Evolutionary conservation across 495 filamentous ascomycete species (phyloP), one percentile per base, ranked within the genome.

Genomic region (Terfezia boudieri): DNA sequence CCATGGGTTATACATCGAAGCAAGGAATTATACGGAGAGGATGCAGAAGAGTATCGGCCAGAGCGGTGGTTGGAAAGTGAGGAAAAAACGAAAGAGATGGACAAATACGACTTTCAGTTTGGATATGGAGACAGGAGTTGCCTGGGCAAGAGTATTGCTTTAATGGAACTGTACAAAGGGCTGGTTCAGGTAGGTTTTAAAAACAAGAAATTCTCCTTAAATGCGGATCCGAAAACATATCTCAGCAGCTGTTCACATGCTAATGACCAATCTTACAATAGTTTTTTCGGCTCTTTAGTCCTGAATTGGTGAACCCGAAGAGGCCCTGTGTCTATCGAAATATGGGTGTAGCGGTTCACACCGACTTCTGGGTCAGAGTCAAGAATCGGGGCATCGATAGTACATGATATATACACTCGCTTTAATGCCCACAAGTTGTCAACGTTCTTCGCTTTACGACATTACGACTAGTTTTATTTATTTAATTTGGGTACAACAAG

Each of bases 1-100:
- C 69, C 74, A 0, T 77, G 69, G 49, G 76, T 75, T 68, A 80
- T 80, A 51, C 53, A 58, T 36, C 36, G 76, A 1, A 70, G 77
- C 49, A 67, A 67, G 56, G 67, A 65, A 0, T 59, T 76, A n/a
- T 84, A 78, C 62, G 81, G 81, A 0, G 61, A 72, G 6, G 80
- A 85, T 56, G 75, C 78, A 8, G 75, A 81, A 2, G 58, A 61
- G 1, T 86, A 74, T 59, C 65, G 74, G 16, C 80, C 82, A 0
- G 80, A 81, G 64, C 61, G 82, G 43, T 84, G 82, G 81, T 60
- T 85, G 41, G 72, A 75, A 55, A 70, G 71, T 37, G 62, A 68
- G 56, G 68, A 67, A 65, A 64, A 62, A 59, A 68, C 60, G 36
- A 69, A 59, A 63, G 68, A 55, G 51, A 71, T 69, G 76, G 71